phyloP scores from a whole-genome alignment of 805 yeast genomes.

The Kazachstania viticola region DNA sequence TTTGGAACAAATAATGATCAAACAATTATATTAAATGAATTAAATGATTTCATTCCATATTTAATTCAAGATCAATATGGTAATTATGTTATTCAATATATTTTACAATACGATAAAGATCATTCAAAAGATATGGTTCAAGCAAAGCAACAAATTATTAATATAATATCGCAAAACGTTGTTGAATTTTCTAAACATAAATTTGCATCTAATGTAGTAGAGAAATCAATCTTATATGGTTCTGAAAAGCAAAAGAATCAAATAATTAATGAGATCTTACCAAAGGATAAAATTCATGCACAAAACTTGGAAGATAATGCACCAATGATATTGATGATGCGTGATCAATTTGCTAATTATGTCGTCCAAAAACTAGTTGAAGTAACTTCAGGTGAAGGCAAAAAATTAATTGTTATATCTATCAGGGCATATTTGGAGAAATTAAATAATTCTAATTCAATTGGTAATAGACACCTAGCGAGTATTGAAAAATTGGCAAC shows the following conservation, averaged over 20 bases:
- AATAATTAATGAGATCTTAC: slow-evolving; percentile 57
- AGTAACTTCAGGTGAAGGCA: slow-evolving; percentile 58
- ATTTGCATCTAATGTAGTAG: slow-evolving; percentile 96
- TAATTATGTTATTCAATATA: slow-evolving; percentile 93
- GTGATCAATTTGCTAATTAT: slow-evolving; percentile 95
- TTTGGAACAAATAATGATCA: slow-evolving; percentile 59
- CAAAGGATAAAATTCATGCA: slow-evolving; percentile 35
- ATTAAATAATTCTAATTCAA: slow-evolving; percentile 21
- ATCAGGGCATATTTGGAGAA: slow-evolving; percentile 72
- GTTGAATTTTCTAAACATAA: slow-evolving; percentile 88
- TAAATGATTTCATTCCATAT: slow-evolving; percentile 58
- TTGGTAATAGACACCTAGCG: slow-evolving; percentile 27
- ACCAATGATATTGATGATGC: slow-evolving; percentile 84
- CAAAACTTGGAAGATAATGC: slow-evolving; percentile 47
- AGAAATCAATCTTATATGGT: slow-evolving; percentile 77
- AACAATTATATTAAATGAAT: slow-evolving; percentile 52
- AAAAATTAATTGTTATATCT: slow-evolving; percentile 56
- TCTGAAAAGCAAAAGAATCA: slow-evolving; percentile 45
- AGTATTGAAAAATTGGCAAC: slow-evolving; percentile 28
- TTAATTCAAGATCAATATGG: slow-evolving; percentile 95
- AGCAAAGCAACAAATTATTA: slow-evolving; percentile 36
- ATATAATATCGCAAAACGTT: slow-evolving; percentile 57
- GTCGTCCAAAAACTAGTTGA: slow-evolving; percentile 92
- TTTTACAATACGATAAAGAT: slow-evolving; percentile 43
- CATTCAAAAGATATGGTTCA: slow-evolving; percentile 31